Percentiles rank a stretch among this genome's conserved stretches.
Conservation (phyloP, 1,284 basidiomycete genomes). For the Porodaedalea pini region DNA sequence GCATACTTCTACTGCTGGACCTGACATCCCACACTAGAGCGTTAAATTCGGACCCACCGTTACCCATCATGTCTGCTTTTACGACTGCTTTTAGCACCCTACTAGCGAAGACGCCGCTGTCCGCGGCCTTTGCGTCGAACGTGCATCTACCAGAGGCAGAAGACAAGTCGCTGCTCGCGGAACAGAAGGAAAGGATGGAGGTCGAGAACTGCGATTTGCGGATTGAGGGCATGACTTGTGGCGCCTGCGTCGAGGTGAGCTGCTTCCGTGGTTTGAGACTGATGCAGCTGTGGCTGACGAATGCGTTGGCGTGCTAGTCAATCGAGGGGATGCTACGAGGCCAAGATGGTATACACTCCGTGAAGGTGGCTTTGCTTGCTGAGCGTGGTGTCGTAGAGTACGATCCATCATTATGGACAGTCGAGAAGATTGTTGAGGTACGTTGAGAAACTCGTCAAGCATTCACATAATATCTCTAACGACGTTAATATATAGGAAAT, state of each 20-base stretch:
- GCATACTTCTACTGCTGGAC: not conserved
- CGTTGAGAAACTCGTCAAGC: constrained; percentile 27
- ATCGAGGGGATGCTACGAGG: constrained; percentile 88
- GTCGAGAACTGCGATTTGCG: constrained; percentile 63
- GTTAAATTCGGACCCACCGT: not conserved
- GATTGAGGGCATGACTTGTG: constrained; percentile 91
- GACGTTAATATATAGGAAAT: constrained; percentile 60
- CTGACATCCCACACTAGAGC: not conserved
- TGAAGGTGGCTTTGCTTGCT: constrained; percentile 92
- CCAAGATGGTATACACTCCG: constrained; percentile 80
- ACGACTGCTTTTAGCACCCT: constrained; percentile 16
- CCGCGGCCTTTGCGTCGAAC: constrained; percentile 16
- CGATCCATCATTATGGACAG: constrained; percentile 77
- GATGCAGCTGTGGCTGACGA: not conserved
- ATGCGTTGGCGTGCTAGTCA: constrained; percentile 44
- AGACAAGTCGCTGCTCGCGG: constrained; percentile 36
- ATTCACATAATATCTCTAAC: not conserved
- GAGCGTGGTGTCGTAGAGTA: constrained; percentile 92
- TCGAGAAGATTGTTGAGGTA: constrained; percentile 76
- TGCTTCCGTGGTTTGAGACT: not conserved
- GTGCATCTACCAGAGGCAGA: constrained; percentile 28
- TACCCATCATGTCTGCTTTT: constrained; percentile 11
- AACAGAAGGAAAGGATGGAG: constrained; percentile 25
- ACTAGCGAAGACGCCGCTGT: constrained; percentile 20
- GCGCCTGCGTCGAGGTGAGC: constrained; percentile 83